phyloP scores from a whole-genome alignment of 345 rosid species.

The Salix exigua region DNA sequence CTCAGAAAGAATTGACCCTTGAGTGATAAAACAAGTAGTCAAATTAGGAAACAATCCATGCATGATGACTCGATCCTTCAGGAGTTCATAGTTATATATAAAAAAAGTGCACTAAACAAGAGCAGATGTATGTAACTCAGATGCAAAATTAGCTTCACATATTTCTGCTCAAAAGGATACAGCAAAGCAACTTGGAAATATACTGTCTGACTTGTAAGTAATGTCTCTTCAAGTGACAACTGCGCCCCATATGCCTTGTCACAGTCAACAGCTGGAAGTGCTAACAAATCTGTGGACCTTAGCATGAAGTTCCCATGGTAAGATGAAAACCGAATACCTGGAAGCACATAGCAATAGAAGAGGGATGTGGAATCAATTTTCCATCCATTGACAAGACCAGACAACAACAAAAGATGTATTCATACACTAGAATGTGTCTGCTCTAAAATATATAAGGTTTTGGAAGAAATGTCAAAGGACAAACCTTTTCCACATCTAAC shows the following conservation, averaged over 20 bases:
- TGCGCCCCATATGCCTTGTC: conserved; percentile 99
- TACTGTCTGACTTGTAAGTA: conserved; percentile 80
- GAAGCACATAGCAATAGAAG: conserved; percentile 15
- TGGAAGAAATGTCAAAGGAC: not conserved
- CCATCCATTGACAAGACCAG: not conserved
- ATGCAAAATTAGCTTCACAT: not conserved
- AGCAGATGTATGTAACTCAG: not conserved
- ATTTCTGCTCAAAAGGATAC: conserved; percentile 63
- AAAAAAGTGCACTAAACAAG: not conserved
- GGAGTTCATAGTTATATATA: not conserved
- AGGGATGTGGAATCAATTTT: conserved; percentile 1
- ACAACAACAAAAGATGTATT: not conserved
- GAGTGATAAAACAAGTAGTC: not conserved
- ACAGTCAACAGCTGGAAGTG: conserved; percentile 98
- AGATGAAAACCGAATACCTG: conserved; percentile 87
- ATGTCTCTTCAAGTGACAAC: conserved; percentile 85
- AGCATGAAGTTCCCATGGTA: conserved; percentile 99
- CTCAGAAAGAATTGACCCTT: not conserved
- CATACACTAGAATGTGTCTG: not conserved
- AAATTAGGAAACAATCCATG: not conserved
- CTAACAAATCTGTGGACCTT: conserved; percentile 87
- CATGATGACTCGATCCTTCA: not conserved
- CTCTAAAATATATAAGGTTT: not conserved
- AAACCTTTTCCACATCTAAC: conserved; percentile 98
- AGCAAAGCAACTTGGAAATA: conserved; percentile 97